phyloP scores from a whole-genome alignment of 148 eudicot species.

The Rheum nobile region DNA sequence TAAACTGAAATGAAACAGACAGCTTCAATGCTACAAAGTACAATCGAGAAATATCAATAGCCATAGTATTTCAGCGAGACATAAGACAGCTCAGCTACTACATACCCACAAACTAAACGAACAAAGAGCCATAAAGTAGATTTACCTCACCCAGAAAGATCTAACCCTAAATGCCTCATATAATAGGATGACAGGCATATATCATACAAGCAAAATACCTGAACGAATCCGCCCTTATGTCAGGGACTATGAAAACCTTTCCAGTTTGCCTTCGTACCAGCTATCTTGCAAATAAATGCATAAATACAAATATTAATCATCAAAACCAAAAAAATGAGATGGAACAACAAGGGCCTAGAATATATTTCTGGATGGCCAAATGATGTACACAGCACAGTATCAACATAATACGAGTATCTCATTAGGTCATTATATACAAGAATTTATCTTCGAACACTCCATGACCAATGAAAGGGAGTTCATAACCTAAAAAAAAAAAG shows the following conservation, averaged over 20 bases:
- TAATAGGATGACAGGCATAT: neutral
- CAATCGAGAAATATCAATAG: neutral
- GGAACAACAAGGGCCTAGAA: neutral
- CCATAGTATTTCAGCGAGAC: neutral
- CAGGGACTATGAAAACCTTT: neutral
- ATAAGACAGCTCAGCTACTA: neutral
- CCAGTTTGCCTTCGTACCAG: neutral
- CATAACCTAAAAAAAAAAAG: neutral
- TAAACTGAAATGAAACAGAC: neutral
- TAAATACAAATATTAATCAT: neutral
- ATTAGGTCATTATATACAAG: neutral
- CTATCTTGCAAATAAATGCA: slow-evolving; percentile 7
- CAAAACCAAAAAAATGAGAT: neutral
- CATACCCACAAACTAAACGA: neutral
- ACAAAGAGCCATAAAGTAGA: neutral
- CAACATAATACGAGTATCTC: neutral
- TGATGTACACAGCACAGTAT: neutral
- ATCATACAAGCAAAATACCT: neutral
- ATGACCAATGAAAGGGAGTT: neutral
- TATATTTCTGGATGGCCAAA: neutral
- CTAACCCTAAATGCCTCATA: neutral
- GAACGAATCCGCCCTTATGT: neutral
- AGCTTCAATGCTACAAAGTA: neutral
- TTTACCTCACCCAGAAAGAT: neutral
- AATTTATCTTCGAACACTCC: slow-evolving; percentile 2